Base-by-base conservation (phyloP, 495 filamentous ascomycete genomes). In the Aspergillus saccharolyticus region DNA sequence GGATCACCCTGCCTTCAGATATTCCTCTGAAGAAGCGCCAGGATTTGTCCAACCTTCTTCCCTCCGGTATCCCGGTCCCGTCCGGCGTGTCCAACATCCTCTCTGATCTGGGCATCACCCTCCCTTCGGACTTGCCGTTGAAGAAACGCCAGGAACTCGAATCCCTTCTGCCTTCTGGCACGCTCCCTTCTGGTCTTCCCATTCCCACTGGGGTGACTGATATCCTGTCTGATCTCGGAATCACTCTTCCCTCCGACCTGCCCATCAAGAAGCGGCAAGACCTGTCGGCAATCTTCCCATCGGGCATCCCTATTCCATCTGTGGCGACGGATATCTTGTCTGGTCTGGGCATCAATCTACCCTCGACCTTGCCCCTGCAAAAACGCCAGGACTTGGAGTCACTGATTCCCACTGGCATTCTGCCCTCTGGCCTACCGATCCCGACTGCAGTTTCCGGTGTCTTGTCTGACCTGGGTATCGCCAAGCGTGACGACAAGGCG, bases 51-150 rank as follows among this genome's bases (percentile, higher is more conserved):
- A 5, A 39, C 4, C 4, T 39, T 39, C 10, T 39, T 12, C 33
- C 33, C 33, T 39, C 33, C 33, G 33, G 33, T 2, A 12, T 39
- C 10, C 33, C 33, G 33, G 14, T 39, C 33, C 33, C 33, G 14
- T 39, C 33, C 33, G 33, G 4, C 7, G 33, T 39, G 33, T 6
- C 33, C 10, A 39, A 12, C 10, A 39, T 39, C 12, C 33, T 39
- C 6, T 39, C 33, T 12, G 33, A 39, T 12, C 10, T 39, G 21
- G 47, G 47, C 6, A 19, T 58, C 21, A 17, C 48, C 50, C 22
- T 59, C 15, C 46, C 54, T 56, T 33, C 56, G 42, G 30, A 52
- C 39, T 5, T 65, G 39, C 15, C 53, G 17, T 25, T 39, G 4
- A 39, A 39, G 4, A 39, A 10, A 12, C 33, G 33, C 14, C 33